These are phyloP conservation scores for Ceratobasidium sp. DNA, from an alignment of 1,284 basidiomycete species.

Conservation along the genomic window DNA sequence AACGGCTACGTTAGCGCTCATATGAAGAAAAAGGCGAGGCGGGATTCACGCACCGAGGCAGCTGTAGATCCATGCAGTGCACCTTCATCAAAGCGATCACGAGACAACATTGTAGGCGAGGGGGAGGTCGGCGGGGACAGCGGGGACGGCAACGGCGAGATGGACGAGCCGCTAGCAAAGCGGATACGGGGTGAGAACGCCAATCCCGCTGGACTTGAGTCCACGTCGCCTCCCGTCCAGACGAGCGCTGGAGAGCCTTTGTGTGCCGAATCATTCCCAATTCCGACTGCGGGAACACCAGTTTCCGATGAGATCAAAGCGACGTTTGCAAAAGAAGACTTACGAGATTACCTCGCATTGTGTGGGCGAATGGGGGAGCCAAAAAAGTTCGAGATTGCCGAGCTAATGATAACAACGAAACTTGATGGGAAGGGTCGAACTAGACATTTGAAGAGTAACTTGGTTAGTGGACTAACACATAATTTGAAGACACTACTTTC, in stretches of 20 bases:
- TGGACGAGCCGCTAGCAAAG: too few relatives aligned
- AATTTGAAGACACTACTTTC: background rate
- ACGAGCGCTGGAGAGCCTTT: background rate
- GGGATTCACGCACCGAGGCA: too few relatives aligned
- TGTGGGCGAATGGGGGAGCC: conserved; percentile 15
- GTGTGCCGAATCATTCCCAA: conserved; percentile 14
- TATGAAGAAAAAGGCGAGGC: background rate
- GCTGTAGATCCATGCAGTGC: too few relatives aligned
- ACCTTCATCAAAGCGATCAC: too few relatives aligned
- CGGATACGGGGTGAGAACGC: too few relatives aligned
- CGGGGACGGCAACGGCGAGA: too few relatives aligned
- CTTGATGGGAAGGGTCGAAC: background rate
- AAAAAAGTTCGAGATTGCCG: conserved; percentile 9
- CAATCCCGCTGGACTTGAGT: too few relatives aligned
- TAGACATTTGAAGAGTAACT: background rate
- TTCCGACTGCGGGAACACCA: conserved; percentile 6
- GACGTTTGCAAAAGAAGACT: background rate
- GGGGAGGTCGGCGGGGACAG: too few relatives aligned
- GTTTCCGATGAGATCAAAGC: background rate
- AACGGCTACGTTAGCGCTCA: background rate
- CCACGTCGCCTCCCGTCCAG: background rate
- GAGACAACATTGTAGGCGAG: too few relatives aligned
- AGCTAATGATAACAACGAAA: conserved; percentile 28
- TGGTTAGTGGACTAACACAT: background rate
- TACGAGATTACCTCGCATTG: conserved; percentile 2